phyloP scores from a whole-genome alignment of 768 basidiomycete genomes.

The Macrocybe gigantea region DNA sequence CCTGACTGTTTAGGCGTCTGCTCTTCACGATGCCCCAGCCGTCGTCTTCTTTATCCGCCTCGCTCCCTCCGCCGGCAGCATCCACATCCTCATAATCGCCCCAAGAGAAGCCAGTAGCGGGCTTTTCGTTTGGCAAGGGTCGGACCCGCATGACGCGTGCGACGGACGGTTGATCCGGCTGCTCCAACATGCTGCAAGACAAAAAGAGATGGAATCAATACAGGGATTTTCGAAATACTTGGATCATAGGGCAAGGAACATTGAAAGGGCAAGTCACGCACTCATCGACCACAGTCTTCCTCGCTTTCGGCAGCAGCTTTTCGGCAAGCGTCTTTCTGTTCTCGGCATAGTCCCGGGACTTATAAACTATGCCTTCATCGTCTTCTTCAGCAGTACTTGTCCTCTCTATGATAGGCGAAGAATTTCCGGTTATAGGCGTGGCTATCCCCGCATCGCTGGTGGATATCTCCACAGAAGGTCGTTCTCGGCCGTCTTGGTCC shows the following conservation, averaged over 20 bases:
- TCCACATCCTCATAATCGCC: slow-evolving; percentile 70
- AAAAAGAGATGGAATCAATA: slow-evolving; percentile 7
- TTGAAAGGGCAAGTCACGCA: slow-evolving; percentile 23
- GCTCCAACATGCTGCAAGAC: slow-evolving; percentile 53
- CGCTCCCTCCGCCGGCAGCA: slow-evolving; percentile 35
- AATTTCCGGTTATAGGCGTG: slow-evolving; percentile 34
- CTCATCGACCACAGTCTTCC: slow-evolving; percentile 69
- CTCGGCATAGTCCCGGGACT: slow-evolving; percentile 19
- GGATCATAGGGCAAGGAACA: not conserved
- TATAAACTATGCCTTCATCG: slow-evolving; percentile 18
- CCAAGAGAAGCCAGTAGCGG: slow-evolving; percentile 67
- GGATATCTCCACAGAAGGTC: slow-evolving; percentile 26
- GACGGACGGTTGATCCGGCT: slow-evolving; percentile 44
- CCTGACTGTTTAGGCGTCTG: slow-evolving; percentile 37
- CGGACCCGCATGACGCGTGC: slow-evolving; percentile 69
- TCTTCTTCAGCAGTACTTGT: slow-evolving; percentile 7
- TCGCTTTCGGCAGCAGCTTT: slow-evolving; percentile 55
- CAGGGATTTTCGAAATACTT: not conserved
- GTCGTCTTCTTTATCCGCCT: slow-evolving; percentile 68
- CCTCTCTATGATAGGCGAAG: slow-evolving; percentile 31
- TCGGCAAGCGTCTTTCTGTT: slow-evolving; percentile 49
- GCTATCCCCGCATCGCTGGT: slow-evolving; percentile 50
- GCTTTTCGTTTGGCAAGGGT: slow-evolving; percentile 49
- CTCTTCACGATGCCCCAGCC: slow-evolving; percentile 77
- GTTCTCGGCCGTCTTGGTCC: not conserved